Evolutionary conservation across 1,284 basidiomycete species (phyloP).

Genomic region (Phylloporus sp.): DNA sequence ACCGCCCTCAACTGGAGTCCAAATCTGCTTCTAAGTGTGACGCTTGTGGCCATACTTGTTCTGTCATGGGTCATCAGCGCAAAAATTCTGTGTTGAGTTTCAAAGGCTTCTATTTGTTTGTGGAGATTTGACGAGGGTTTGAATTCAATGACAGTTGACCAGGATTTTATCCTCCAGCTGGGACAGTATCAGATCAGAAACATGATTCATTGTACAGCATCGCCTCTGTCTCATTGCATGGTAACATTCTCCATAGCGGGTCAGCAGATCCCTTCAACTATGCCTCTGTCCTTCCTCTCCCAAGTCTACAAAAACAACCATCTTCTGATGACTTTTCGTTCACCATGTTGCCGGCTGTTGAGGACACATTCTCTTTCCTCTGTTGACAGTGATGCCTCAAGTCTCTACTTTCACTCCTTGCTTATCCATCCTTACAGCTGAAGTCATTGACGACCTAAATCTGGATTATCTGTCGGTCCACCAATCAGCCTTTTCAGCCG

Average conservation of each 20-base stretch:
- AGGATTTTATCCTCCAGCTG: constrained; percentile 68
- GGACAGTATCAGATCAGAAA: constrained; percentile 43
- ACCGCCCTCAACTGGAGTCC: constrained; percentile 52
- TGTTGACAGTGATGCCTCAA: constrained; percentile 80
- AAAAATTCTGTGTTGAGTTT: constrained; percentile 69
- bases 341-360: constrained; percentile 65
- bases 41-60: constrained; percentile 32
- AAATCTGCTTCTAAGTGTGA: constrained; percentile 50
- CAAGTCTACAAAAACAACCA: constrained; percentile 59
- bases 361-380: constrained; percentile 79
- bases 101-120: constrained; percentile 74
- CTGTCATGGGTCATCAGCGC: constrained; percentile 48
- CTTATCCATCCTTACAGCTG: constrained; percentile 46
- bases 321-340: constrained; percentile 63
- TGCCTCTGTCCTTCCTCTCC: constrained; percentile 44
- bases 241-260: constrained; percentile 70
- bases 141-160: constrained; percentile 71
- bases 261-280: constrained; percentile 80
- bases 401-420: constrained; percentile 69
- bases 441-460: constrained; percentile 57
- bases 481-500: constrained; percentile 78
- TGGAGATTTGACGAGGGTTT: constrained; percentile 75
- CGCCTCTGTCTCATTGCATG: constrained; percentile 84
- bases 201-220: constrained; percentile 79
- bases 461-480: constrained; percentile 61